Conservation (phyloP, 257 asterid species). For the Osmanthus fragrans region DNA sequence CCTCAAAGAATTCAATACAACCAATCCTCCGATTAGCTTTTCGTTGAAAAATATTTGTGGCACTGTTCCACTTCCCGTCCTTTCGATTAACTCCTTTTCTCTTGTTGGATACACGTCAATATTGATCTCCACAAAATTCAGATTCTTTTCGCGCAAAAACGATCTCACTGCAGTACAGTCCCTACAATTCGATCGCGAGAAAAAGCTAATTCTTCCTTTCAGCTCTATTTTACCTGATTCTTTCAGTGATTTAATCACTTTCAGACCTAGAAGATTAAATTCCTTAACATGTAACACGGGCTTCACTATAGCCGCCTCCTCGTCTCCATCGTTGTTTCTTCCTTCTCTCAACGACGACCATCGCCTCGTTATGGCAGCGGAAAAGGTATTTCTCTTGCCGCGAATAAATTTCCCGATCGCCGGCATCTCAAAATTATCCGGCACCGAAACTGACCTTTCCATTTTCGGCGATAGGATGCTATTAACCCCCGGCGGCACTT, state of each 20-base stretch:
- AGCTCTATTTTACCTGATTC: slow-evolving; percentile 34
- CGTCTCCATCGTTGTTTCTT: slow-evolving; percentile 18
- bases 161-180: slow-evolving; percentile 82
- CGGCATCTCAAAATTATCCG: slow-evolving; percentile 56
- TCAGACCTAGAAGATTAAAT: slow-evolving; percentile 60
- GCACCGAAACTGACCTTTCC: slow-evolving; percentile 47
- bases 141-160: slow-evolving; percentile 50
- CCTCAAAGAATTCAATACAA: slow-evolving; percentile 76
- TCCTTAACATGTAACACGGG: slow-evolving; percentile 45
- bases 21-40: slow-evolving; percentile 77
- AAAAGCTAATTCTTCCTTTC: slow-evolving; percentile 71
- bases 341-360: slow-evolving; percentile 52
- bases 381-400: slow-evolving; percentile 74
- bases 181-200: slow-evolving; percentile 84
- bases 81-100: slow-evolving; percentile 65
- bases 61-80: slow-evolving; percentile 58
- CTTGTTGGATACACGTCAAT: slow-evolving; percentile 75
- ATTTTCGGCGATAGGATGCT: slow-evolving; percentile 9
- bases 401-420: slow-evolving; percentile 78
- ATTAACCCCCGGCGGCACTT: slow-evolving; percentile 58
- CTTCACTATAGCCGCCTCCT: slow-evolving; percentile 8
- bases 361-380: slow-evolving; percentile 73
- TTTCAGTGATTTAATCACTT: slow-evolving; percentile 53
- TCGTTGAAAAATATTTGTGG: slow-evolving; percentile 90
- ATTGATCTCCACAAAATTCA: slow-evolving; percentile 76